phyloP scores from a whole-genome alignment of 1,139 yeast species.

The Debaryomyces nepalensis region DNA sequence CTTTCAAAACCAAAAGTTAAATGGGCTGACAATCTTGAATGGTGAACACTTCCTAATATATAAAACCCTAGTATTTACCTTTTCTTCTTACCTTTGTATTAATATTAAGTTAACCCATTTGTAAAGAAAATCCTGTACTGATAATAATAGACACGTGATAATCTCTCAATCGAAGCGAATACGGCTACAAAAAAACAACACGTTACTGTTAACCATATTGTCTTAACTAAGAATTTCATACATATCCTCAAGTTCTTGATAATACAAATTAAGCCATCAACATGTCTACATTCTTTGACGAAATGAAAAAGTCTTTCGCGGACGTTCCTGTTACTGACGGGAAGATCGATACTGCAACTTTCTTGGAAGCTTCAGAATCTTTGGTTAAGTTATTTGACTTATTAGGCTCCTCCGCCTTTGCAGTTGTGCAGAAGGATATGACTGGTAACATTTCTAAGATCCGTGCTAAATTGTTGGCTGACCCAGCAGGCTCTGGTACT shows the following conservation, averaged over 20 bases:
- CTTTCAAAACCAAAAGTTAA: conserved; percentile 28
- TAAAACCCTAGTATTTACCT: conserved; percentile 6
- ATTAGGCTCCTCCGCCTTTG: conserved; percentile 82
- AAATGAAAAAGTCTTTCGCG: conserved; percentile 70
- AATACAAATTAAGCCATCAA: conserved; percentile 14
- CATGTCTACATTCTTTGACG: conserved; percentile 79
- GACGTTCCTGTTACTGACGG: conserved; percentile 71
- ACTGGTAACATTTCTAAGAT: conserved; percentile 83
- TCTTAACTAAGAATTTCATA: not conserved
- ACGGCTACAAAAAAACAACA: conserved; percentile 3
- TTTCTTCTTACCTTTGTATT: conserved; percentile 8
- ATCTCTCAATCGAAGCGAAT: not conserved
- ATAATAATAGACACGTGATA: conserved; percentile 1
- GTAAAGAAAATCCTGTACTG: too few species aligned
- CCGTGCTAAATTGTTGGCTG: conserved; percentile 63
- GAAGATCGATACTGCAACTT: conserved; percentile 73
- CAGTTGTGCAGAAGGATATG: conserved; percentile 87
- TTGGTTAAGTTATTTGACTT: conserved; percentile 82
- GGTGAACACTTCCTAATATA: conserved; percentile 36
- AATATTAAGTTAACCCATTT: conserved; percentile 9
- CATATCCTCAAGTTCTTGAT: not conserved
- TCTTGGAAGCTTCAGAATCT: conserved; percentile 83
- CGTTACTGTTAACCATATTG: not conserved
- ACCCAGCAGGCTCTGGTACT: conserved; percentile 66
- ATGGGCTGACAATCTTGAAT: conserved; percentile 60